Conservation (phyloP, 352 stramenopile genomes). For the Phytophthora hybrid region DNA sequence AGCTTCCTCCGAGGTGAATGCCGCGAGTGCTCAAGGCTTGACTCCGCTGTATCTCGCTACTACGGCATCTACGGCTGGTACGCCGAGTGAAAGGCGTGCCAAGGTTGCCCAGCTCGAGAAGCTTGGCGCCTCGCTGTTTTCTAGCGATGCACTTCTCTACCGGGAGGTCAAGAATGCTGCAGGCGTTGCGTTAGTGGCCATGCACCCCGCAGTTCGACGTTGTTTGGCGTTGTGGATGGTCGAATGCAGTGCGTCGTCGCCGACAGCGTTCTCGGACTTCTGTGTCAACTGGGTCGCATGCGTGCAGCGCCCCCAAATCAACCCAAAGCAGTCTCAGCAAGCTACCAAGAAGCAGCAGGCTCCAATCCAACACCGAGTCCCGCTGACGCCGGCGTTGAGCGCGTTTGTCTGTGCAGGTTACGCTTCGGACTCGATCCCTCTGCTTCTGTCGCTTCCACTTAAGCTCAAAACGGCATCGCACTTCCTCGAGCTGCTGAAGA, state of each 20-base stretch:
- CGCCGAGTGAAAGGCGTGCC: slow-evolving; percentile 22
- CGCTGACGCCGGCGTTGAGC: slow-evolving; percentile 28
- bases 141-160: slow-evolving; percentile 21
- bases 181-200: slow-evolving; percentile 11
- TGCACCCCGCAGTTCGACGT: slow-evolving; percentile 28
- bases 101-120: slow-evolving; percentile 34
- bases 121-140: slow-evolving; percentile 29
- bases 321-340: not conserved
- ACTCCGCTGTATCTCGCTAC: slow-evolving; percentile 40
- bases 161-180: slow-evolving; percentile 24
- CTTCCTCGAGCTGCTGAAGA: slow-evolving; percentile 40
- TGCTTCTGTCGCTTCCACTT: slow-evolving; percentile 33
- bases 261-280: slow-evolving; percentile 31
- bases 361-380: slow-evolving; percentile 1
- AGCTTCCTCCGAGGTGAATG: slow-evolving; percentile 24
- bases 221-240: slow-evolving; percentile 33
- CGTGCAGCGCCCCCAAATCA: slow-evolving; percentile 31
- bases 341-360: slow-evolving; percentile 1
- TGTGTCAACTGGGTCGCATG: slow-evolving; percentile 41
- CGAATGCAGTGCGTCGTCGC: slow-evolving; percentile 19
- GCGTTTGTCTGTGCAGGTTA: slow-evolving; percentile 38
- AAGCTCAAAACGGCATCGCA: slow-evolving; percentile 25
- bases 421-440: slow-evolving; percentile 28
- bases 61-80: slow-evolving; percentile 27
- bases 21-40: slow-evolving; percentile 24